Evolutionary conservation across 768 basidiomycete species (phyloP), one percentile per base, ranked within the genome.

Genomic region (Boletus rubropictus): DNA sequence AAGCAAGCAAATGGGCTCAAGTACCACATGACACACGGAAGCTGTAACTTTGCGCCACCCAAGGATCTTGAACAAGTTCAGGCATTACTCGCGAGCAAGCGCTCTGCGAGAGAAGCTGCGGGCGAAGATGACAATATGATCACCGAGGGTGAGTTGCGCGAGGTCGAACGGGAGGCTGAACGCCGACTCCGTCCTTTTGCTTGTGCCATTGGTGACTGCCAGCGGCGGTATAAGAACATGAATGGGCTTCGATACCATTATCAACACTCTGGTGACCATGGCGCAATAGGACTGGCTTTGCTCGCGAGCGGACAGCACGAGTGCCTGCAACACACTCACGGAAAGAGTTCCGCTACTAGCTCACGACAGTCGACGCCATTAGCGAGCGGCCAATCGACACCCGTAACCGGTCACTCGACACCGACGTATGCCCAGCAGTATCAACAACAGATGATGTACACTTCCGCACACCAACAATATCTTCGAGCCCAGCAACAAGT

Each of bases 141-240:
- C 58, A 77, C 72, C 5, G 81, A 85, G 58, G 72, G 73, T 12
- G 85, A 86, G 60, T 62, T 86, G 44, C 67, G 81, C 10, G 84
- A 85, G 55, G 81, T 87, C 7, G 84, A 91, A 62, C 76, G 81
- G 41, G 91, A 95, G 68, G 91, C 90, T 0, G 91, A 94, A 69
- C 76, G 83, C 48, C 71, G 86, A 10, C 69, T 89, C 43, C 71
- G 89, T 32, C 93, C 93, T 3, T 97, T 88, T 61, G 87, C 89
- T 0, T 97, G 93, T 56, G 85, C 89, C 6, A 86, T 94, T 5
- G 87, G 88, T 17, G 86, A 89, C 54, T 89, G 88, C 58, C 76
- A 79, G 63, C 78, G 94, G 61, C 68, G 94, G 61, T 98, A 97
- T 72, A 93, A 97, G 78, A 97, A 99, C 63, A 95, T 97, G 93